These are phyloP conservation scores for Macrolepiota dolichaula DNA, from an alignment of 768 basidiomycete species.

Conservation along the genomic window DNA sequence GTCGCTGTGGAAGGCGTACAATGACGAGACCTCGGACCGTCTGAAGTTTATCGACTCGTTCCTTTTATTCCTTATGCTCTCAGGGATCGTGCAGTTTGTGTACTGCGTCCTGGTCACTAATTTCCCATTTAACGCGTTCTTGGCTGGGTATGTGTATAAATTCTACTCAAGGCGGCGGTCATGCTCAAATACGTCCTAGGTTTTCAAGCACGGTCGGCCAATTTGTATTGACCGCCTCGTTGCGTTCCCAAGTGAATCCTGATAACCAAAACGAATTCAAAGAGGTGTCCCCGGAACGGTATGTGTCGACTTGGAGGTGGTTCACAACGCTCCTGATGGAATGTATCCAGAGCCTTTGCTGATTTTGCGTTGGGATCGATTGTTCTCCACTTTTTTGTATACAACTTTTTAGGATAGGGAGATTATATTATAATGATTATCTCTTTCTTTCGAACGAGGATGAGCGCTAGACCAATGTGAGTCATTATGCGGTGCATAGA, in stretches of 20 bases:
- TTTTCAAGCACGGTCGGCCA: conserved; percentile 94
- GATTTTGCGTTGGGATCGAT: conserved; percentile 96
- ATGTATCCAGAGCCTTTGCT: conserved; percentile 80
- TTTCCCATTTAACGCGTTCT: conserved; percentile 97
- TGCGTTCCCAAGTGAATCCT: conserved; percentile 91
- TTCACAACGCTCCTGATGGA: not conserved
- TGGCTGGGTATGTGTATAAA: conserved; percentile 73
- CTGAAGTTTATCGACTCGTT: conserved; percentile 95
- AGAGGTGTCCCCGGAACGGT: conserved; percentile 93
- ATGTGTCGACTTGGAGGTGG: conserved; percentile 20
- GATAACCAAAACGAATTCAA: conserved; percentile 81
- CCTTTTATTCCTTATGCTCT: conserved; percentile 87
- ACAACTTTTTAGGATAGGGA: conserved; percentile 89
- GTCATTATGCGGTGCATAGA: conserved; percentile 3
- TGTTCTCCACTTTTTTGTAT: conserved; percentile 96
- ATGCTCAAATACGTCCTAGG: conserved; percentile 36
- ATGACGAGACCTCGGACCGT: conserved; percentile 69
- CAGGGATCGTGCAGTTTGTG: conserved; percentile 85
- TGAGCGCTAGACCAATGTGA: conserved; percentile 48
- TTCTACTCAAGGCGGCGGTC: not conserved
- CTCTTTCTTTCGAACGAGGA: conserved; percentile 66
- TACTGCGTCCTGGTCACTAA: conserved; percentile 91
- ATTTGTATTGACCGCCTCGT: conserved; percentile 90
- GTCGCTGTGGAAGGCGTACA: conserved; percentile 76
- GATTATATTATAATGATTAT: conserved; percentile 17